Base-by-base conservation (phyloP, 176 grass and related monocot genomes). In the Saccharum spontaneum region DNA sequence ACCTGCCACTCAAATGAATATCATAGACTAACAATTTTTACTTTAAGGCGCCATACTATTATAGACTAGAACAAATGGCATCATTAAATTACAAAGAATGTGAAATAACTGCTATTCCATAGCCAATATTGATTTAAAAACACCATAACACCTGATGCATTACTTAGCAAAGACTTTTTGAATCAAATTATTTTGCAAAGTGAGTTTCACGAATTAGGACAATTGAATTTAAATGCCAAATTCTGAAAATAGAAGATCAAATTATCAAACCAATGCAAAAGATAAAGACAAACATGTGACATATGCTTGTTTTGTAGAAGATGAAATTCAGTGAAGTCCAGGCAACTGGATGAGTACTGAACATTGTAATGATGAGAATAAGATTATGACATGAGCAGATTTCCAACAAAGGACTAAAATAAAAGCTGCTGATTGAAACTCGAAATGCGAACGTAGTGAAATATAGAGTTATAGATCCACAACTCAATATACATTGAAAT, bases 271-370 rank as follows among this genome's bases (percentile, higher is more conserved):
- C n/a, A 61, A 28, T 59, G 28, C 28, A 83, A 37, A 18, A 48
- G 54, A 11, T 15, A 45, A 74, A 62, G 38, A 45, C 37, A 59
- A 43, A 39, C 81, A 73, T 63, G 15, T 83, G 52, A 17, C 38
- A 43, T 20, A 82, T 61, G 67, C 34, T 72, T 83, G 3, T 73
- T 62, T 34, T 62, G 69, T 45, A 45, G 37, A 83, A 65, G 17
- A 44, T 75, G 37, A 46, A 34, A 74, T 83, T 49, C 57, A 67
- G 71, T 28, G 12, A 67, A 50, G 13, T 49, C 13, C 4, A 84
- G 17, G 49, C 13, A 82, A 82, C 17, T 78, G 22, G 22, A 57
- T 77, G 10, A 59, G 0, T 39, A 38, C 4, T 22, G 73, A 48
- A 70, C 50, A 24, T 79, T 37, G 6, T 79, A 38, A 77, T 8